Evolutionary conservation across 495 filamentous ascomycete species (phyloP).

Genomic region (Bacidia rubella): DNA sequence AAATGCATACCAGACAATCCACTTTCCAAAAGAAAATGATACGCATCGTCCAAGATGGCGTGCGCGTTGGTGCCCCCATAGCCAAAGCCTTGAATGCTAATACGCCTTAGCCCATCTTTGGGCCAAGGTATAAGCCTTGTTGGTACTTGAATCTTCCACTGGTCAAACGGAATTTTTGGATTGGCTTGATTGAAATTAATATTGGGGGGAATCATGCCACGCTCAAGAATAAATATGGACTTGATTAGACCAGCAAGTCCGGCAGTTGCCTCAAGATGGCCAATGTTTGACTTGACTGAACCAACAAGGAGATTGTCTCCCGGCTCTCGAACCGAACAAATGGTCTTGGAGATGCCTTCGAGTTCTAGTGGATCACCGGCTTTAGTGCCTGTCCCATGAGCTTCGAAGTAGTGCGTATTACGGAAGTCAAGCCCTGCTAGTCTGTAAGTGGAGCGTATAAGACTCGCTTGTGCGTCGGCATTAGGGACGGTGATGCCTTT

Average conservation of each 20-base stretch:
- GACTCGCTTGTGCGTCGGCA: conserved; percentile 23
- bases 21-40: conserved; percentile 10
- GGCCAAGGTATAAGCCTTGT: conserved; percentile 15
- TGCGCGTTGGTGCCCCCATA: conserved; percentile 23
- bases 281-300: conserved; percentile 37
- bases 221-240: conserved; percentile 31
- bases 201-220: conserved; percentile 26
- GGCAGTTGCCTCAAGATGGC: conserved; percentile 33
- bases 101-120: conserved; percentile 5
- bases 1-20: conserved; percentile 12
- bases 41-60: conserved; percentile 25
- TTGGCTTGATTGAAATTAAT: conserved; percentile 27
- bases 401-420: conserved; percentile 34
- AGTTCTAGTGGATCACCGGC: conserved; percentile 27
- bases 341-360: conserved; percentile 23
- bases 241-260: conserved; percentile 35
- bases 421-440: conserved; percentile 23
- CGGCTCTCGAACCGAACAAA: conserved; percentile 23
- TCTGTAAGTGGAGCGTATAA: conserved; percentile 32
- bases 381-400: conserved; percentile 18
- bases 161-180: conserved; percentile 18
- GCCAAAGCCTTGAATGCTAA: conserved; percentile 13
- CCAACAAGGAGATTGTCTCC: conserved; percentile 17
- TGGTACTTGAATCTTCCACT: conserved; percentile 24
- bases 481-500: conserved; percentile 31